Conservation (phyloP, 1,284 basidiomycete genomes). For the Ustilago esculenta region DNA sequence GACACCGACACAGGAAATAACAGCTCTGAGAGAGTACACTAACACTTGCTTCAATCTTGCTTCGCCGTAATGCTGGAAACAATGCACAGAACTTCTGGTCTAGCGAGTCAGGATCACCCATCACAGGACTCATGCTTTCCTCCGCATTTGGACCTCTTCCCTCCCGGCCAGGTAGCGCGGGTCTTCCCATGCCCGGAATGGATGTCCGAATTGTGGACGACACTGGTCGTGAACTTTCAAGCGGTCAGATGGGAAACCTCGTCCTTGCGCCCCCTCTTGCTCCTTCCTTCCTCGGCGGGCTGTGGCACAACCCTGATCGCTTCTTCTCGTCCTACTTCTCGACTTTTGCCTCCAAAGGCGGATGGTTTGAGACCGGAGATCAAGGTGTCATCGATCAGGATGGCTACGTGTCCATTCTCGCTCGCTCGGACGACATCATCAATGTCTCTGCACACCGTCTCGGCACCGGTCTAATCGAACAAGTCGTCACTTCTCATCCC, state of each 20-base stretch:
- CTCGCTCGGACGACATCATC: slow-evolving; percentile 59
- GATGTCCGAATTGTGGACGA: slow-evolving; percentile 64
- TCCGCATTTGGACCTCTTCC: slow-evolving; percentile 42
- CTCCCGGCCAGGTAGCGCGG: slow-evolving; percentile 56
- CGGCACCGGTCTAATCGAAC: slow-evolving; percentile 60
- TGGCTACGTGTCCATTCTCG: slow-evolving; percentile 62
- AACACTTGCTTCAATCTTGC: too few relatives aligned
- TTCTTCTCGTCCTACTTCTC: slow-evolving; percentile 57
- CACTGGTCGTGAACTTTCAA: slow-evolving; percentile 47
- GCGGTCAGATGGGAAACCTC: slow-evolving; percentile 63
- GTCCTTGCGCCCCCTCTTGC: slow-evolving; percentile 56
- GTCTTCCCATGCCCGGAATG: slow-evolving; percentile 62
- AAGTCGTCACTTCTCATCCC: slow-evolving; percentile 49
- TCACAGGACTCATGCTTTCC: slow-evolving; percentile 56
- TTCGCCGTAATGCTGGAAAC: too few relatives aligned
- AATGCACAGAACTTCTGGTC: slow-evolving; percentile 56
- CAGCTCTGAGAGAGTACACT: too few relatives aligned
- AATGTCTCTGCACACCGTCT: slow-evolving; percentile 62
- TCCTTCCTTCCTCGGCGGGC: slow-evolving; percentile 54
- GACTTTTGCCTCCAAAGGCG: slow-evolving; percentile 59
- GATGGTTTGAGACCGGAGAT: slow-evolving; percentile 65
- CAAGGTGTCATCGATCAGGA: slow-evolving; percentile 57
- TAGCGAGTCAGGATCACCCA: slow-evolving; percentile 59
- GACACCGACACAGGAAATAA: too few relatives aligned
- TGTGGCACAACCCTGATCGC: slow-evolving; percentile 59